Evolutionary conservation across 345 rosid species (phyloP).

Genomic region (Dovyalis caffra): DNA sequence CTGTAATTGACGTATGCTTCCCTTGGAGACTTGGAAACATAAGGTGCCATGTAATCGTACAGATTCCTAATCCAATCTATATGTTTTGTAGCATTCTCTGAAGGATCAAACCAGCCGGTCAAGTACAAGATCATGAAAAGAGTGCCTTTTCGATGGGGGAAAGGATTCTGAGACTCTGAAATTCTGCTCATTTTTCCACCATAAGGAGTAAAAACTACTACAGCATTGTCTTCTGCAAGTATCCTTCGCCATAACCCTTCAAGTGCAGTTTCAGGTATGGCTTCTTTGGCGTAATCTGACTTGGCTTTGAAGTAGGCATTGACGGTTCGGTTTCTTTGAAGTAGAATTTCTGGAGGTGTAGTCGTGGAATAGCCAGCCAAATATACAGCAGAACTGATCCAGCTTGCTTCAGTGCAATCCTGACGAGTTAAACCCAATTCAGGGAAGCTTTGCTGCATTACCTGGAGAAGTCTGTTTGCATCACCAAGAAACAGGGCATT

Average conservation of each 20-base stretch:
- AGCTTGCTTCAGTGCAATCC: neutral
- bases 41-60: slow-evolving; percentile 16
- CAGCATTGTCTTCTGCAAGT: neutral
- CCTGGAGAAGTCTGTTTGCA: neutral
- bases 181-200: neutral
- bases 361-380: neutral
- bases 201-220: neutral
- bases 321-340: neutral
- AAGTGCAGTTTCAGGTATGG: neutral
- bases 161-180: neutral
- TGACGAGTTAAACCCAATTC: neutral
- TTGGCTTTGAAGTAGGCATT: neutral
- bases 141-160: neutral
- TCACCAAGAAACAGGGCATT: neutral
- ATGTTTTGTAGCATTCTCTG: too few species aligned
- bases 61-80: slow-evolving; percentile 14
- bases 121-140: neutral
- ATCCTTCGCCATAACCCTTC: neutral
- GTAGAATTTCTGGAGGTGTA: neutral
- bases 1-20: slow-evolving; percentile 16
- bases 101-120: neutral
- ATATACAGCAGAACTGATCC: neutral
- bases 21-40: slow-evolving; percentile 10
- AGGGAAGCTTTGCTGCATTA: neutral
- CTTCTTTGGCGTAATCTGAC: neutral